Evolutionary conservation across 139 green algal genomes (phyloP), one percentile per base, ranked within the genome.

Genomic region (Parachlorella kessleri): DNA sequence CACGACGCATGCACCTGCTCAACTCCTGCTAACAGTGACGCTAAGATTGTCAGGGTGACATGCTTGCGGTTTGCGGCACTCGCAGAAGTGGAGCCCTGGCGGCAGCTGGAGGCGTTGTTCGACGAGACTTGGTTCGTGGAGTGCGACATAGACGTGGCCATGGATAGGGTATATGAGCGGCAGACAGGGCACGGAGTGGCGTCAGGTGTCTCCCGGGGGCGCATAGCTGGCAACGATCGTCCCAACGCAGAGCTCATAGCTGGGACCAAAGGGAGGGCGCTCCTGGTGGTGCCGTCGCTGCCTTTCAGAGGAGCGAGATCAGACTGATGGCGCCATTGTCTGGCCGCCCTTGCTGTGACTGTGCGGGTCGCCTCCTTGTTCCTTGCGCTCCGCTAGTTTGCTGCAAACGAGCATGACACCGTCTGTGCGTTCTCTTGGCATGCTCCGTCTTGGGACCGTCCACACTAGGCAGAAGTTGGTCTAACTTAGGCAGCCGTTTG

Each of bases 71-170:
- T n/a, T 1, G 1, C 63, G 26, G 18, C n/a, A n/a, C 33, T 30
- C 3, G 55, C 77, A 87, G 78, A 84, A 18, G 71, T 82, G 21
- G 55, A 63, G 36, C 80, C 81, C 2, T 94, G 90, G 90, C 14
- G 37, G 21, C 14, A 81, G 48, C 76, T 98, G 53, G 21, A 18
- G 14, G 2, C 39, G 6, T 66, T 92, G 32, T 81, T 93, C 14
- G 84, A 95, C 63, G 92, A 96, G 75, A 79, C 53, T 23, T 96
- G 91, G 93, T 97, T 90, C 80, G 81, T 96, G 33, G 85, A 91
- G 63, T 85, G 81, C 35, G 18, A 77, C 6, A 2, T 96, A 26
- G 94, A 97, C 18, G 24, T 72, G 6, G 89, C 91, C 21, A 93
- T 93, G 88, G 48, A 82, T 14, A 75, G 92, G 1, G 88, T 97